Base-by-base conservation (phyloP, 2,329 filamentous ascomycete species). In the Fusarium albosuccineum region DNA sequence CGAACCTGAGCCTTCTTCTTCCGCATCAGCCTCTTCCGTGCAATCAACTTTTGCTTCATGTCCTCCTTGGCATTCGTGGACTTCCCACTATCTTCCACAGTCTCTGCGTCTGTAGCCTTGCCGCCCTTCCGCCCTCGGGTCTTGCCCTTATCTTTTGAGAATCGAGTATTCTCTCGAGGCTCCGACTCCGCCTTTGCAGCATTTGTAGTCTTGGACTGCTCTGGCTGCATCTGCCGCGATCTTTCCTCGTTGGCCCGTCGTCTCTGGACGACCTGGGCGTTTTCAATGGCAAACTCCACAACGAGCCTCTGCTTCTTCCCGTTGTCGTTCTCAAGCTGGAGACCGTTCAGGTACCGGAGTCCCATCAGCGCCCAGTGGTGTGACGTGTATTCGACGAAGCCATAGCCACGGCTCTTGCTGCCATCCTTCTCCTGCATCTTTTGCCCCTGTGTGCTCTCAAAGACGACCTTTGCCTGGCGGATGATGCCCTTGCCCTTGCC, bases 241-340 rank as follows among this genome's bases (percentile, higher is more conserved):
- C 74, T 79, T 39, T 75, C 76, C 70, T 82, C 77, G 11, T 74
- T 76, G 33, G 75, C 76, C 44, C 72, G 74, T 62, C 97, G 87
- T 67, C 96, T 86, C 70, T 90, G 87, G n/a, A 99, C 91, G 1
- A 99, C 96, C 74, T 97, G 94, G 1, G 93, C 94, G 73, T 99
- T 99, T 81, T 99, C 96, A 77, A 99, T 97, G 17, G 96, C 94
- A 77, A 99, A 99, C 78, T 99, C 97, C 37, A 95, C 95, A 75
- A 99, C 93, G 52, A 99, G 81, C 11, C 96, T 87, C 79, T 96
- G 94, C 77, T 93, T 95, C 80, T 91, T 93, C 68, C 96, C 94
- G 54, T 86, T 80, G 26, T 83, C 80, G 66, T 85, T 87, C 73
- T 86, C 82, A 16, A 89, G 71, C 33, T 87, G 81, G 61, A 87